Conservation (phyloP, 305 asterid species). For the Fraxinus paxiana region DNA sequence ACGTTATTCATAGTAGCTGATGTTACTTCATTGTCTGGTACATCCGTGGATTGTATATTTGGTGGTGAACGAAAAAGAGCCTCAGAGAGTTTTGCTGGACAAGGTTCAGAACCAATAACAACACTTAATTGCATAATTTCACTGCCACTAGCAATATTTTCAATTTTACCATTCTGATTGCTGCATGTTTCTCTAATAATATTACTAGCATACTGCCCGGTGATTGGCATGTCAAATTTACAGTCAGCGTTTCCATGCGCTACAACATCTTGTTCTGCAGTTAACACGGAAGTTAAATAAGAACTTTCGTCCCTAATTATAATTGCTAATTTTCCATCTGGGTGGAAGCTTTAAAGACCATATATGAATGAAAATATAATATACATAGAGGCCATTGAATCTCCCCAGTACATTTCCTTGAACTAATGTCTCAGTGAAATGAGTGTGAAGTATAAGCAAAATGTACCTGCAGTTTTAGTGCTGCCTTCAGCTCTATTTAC, state of each 20-base stretch:
- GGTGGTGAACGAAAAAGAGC: conserved; percentile 21
- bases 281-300: conserved; percentile 13
- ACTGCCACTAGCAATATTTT: conserved; percentile 20
- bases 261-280: conserved; percentile 35
- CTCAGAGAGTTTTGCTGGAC: conserved; percentile 24
- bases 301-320: background rate
- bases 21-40: conserved; percentile 33
- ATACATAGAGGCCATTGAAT: background rate
- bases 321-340: background rate
- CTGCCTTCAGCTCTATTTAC: conserved; percentile 26
- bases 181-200: conserved; percentile 13
- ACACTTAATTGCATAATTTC: conserved; percentile 12
- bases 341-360: background rate
- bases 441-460: background rate
- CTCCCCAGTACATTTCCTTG: background rate
- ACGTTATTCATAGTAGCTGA: conserved; percentile 23
- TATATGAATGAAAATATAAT: background rate
- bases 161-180: conserved; percentile 10
- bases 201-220: conserved; percentile 21
- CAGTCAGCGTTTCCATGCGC: conserved; percentile 16
- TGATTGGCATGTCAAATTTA: conserved; percentile 17
- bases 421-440: background rate
- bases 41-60: conserved; percentile 18
- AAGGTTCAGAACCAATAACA: conserved; percentile 25
- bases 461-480: conserved; percentile 37